Evolutionary conservation across 2,329 filamentous ascomycete genomes (phyloP).

Genomic region (Parafenestella ontariensis): DNA sequence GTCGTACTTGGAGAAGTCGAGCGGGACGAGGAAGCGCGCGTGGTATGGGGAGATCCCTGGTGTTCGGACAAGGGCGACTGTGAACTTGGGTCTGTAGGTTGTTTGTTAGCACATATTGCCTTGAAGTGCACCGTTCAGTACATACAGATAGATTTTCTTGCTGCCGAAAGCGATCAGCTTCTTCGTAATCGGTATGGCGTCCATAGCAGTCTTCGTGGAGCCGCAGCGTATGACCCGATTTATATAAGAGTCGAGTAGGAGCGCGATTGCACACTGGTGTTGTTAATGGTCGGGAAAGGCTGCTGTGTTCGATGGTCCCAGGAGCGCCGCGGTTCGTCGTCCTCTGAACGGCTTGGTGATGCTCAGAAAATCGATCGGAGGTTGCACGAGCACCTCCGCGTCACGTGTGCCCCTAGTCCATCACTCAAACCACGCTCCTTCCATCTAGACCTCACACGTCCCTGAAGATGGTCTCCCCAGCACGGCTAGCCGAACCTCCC

Average conservation of each 20-base stretch:
- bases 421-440: background rate
- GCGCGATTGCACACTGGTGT: background rate
- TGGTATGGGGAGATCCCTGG: conserved; percentile 76
- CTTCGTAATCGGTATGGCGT: conserved; percentile 39
- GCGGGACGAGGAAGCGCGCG: conserved; percentile 88
- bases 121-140: background rate
- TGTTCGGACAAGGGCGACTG: conserved; percentile 78
- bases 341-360: conserved; percentile 1
- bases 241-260: background rate
- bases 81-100: conserved; percentile 74
- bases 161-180: conserved; percentile 48
- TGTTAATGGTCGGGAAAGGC: background rate
- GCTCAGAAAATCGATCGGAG: conserved; percentile 26
- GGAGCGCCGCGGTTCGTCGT: background rate
- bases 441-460: background rate
- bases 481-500: background rate
- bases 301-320: background rate
- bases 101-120: conserved; percentile 10
- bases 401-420: conserved; percentile 1
- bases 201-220: conserved; percentile 23
- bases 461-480: background rate
- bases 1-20: conserved; percentile 95
- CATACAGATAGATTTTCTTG: conserved; percentile 59
- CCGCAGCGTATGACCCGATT: background rate
- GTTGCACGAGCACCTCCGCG: conserved; percentile 13